Conservation (phyloP, 2,329 filamentous ascomycete genomes). For the Tolypocladium pustulatum region DNA sequence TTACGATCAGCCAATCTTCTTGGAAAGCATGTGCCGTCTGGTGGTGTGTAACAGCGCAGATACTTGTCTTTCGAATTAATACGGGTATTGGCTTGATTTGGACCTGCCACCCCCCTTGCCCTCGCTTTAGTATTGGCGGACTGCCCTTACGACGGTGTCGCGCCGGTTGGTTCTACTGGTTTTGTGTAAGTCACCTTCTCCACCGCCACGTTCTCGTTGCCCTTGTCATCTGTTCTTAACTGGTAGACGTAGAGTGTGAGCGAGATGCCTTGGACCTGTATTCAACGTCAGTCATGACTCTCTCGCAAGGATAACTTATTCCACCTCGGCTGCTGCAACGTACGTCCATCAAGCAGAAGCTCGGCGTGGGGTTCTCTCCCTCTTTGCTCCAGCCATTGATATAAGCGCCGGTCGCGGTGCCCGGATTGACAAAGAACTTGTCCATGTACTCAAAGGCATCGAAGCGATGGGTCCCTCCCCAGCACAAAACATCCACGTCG, state of each 20-base stretch:
- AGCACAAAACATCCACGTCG: conserved; percentile 60
- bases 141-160: conserved; percentile 31
- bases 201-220: conserved; percentile 68
- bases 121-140: background rate
- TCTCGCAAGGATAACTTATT: background rate
- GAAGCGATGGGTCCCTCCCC: conserved; percentile 57
- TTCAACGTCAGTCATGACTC: background rate
- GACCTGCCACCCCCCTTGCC: background rate
- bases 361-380: conserved; percentile 69
- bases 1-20: background rate
- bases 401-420: conserved; percentile 55
- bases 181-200: conserved; percentile 84
- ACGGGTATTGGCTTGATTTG: conserved; percentile 15
- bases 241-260: conserved; percentile 93
- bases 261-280: conserved; percentile 87
- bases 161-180: conserved; percentile 48
- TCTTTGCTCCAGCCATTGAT: conserved; percentile 46
- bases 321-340: conserved; percentile 28
- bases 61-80: conserved; percentile 1
- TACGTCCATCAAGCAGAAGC: conserved; percentile 97
- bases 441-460: conserved; percentile 66
- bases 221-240: conserved; percentile 65
- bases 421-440: conserved; percentile 64
- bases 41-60: background rate
- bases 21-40: background rate